phyloP scores from a whole-genome alignment of 768 basidiomycete genomes.

The Podaxis sp. region DNA sequence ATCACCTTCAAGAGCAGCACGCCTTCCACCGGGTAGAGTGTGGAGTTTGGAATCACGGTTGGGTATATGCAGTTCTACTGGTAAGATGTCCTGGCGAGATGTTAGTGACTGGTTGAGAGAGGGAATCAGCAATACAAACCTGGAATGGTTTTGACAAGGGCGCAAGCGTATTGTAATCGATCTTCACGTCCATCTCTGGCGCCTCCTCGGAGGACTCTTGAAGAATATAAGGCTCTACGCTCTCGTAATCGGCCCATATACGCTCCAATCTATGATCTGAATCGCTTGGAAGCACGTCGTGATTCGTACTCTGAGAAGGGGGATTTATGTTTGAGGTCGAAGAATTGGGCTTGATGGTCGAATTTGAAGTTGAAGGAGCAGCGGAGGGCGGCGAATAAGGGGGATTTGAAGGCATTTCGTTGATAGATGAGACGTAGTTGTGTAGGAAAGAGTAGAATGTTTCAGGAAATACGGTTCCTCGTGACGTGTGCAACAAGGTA shows the following conservation, averaged over 20 bases:
- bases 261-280: slow-evolving; percentile 83
- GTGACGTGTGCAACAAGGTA: slow-evolving; percentile 64
- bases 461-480: slow-evolving; percentile 83
- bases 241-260: slow-evolving; percentile 85
- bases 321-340: slow-evolving; percentile 27
- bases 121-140: slow-evolving; percentile 29
- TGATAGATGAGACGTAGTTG: slow-evolving; percentile 79
- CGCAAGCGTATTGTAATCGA: slow-evolving; percentile 44
- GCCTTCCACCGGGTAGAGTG: slow-evolving; percentile 40
- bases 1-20: slow-evolving; percentile 61
- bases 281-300: slow-evolving; percentile 31
- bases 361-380: slow-evolving; percentile 24
- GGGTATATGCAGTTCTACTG: slow-evolving; percentile 71
- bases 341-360: slow-evolving; percentile 30
- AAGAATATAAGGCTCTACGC: slow-evolving; percentile 66
- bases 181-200: slow-evolving; percentile 41
- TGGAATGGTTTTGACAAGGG: slow-evolving; percentile 52
- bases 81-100: slow-evolving; percentile 61
- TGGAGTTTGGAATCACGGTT: slow-evolving; percentile 57
- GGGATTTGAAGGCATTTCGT: slow-evolving; percentile 53
- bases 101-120: background rate
- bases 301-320: slow-evolving; percentile 16
- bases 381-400: slow-evolving; percentile 38
- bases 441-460: slow-evolving; percentile 94
- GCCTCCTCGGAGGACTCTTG: slow-evolving; percentile 42